Evolutionary conservation across 1,284 basidiomycete species (phyloP).

Genomic region (Sanghuangporus baumii): DNA sequence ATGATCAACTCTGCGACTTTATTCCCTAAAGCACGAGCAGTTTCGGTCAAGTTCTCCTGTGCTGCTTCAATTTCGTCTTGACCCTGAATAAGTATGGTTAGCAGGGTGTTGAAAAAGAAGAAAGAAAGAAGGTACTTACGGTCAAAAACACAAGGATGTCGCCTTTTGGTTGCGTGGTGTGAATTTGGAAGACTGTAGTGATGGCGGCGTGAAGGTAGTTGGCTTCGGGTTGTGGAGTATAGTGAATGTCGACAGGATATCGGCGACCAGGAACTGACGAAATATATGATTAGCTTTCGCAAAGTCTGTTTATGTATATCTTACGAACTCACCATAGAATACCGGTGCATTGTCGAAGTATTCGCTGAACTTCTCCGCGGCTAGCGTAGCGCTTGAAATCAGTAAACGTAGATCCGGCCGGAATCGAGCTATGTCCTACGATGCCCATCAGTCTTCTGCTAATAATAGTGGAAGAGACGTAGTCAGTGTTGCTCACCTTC

Average conservation of each 20-base stretch:
- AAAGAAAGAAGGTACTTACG: constrained; percentile 38
- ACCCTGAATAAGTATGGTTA: constrained; percentile 46
- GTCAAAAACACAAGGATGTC: constrained; percentile 98
- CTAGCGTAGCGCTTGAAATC: constrained; percentile 95
- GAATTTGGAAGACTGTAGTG: constrained; percentile 98
- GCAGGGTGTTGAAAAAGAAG: not conserved
- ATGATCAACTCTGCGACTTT: constrained; percentile 94
- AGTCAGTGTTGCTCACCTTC: constrained; percentile 62
- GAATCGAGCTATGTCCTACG: constrained; percentile 93
- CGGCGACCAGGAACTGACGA: constrained; percentile 86
- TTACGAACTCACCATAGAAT: constrained; percentile 67
- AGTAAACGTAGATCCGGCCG: constrained; percentile 86
- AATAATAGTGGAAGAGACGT: constrained; percentile 22
- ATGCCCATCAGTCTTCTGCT: constrained; percentile 14
- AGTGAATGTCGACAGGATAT: constrained; percentile 98
- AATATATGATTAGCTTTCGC: constrained; percentile 1
- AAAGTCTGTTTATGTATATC: not conserved
- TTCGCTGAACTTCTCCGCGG: constrained; percentile 93
- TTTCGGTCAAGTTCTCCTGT: constrained; percentile 93
- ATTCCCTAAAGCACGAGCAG: constrained; percentile 90
- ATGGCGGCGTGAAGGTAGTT: constrained; percentile 99
- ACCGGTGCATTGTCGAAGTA: constrained; percentile 95
- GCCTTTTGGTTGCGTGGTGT: constrained; percentile 97
- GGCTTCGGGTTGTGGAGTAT: constrained; percentile 95
- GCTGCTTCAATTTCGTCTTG: constrained; percentile 99